Conservation (phyloP, 345 rosid genomes). For the Citropsis articulata region DNA sequence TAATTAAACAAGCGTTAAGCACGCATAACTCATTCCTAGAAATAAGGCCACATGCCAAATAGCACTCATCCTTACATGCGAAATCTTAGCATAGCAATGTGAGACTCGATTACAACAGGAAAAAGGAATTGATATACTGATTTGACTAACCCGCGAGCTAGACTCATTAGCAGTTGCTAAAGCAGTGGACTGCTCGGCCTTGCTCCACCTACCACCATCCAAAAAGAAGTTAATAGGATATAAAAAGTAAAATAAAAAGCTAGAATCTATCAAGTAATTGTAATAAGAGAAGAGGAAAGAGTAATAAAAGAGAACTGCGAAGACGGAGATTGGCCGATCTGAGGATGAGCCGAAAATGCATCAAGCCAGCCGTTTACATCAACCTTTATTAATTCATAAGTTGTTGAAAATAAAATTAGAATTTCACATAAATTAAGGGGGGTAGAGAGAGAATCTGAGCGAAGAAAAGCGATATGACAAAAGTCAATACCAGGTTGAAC, state of each 20-base stretch:
- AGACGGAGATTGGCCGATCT: slow-evolving; percentile 63
- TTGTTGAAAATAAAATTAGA: not conserved
- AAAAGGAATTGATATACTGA: not conserved
- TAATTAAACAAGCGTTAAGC: not conserved
- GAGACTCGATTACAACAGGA: too few relatives aligned
- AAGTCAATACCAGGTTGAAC: slow-evolving; percentile 58
- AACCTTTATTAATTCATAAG: slow-evolving; percentile 34
- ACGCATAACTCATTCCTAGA: too few relatives aligned
- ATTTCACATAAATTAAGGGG: not conserved
- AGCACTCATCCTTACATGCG: too few relatives aligned
- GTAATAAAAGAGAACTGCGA: slow-evolving; percentile 35
- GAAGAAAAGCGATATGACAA: not conserved
- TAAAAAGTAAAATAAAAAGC: not conserved
- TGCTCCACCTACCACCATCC: slow-evolving; percentile 47
- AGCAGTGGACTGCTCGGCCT: slow-evolving; percentile 85
- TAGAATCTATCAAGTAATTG: not conserved
- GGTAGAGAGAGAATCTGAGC: too few relatives aligned
- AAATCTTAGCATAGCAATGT: too few relatives aligned
- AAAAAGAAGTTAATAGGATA: not conserved
- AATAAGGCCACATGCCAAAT: too few relatives aligned
- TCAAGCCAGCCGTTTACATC: slow-evolving; percentile 83
- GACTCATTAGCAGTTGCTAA: slow-evolving; percentile 70
- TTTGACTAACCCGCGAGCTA: slow-evolving; percentile 50
- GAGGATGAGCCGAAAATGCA: slow-evolving; percentile 91
- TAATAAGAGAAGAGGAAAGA: not conserved